These are phyloP conservation scores for Apiotrichum porosum DNA, from an alignment of 1,284 basidiomycete genomes.

Conservation along the genomic window DNA sequence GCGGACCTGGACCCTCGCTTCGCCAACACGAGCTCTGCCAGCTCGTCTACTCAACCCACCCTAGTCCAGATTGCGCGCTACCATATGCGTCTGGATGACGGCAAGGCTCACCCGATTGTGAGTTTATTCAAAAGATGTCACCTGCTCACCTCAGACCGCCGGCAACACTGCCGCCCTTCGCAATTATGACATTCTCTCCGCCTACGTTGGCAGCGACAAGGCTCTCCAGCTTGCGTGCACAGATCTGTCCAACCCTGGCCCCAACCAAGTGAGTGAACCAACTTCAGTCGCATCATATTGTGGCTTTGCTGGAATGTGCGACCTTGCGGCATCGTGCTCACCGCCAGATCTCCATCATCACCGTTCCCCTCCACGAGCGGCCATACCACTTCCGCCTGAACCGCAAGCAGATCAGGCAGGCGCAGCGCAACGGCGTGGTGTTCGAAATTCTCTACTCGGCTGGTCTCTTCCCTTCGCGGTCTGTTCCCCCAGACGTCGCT, in stretches of 20 bases:
- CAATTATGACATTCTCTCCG: slow-evolving; percentile 43
- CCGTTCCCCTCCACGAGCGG: slow-evolving; percentile 43
- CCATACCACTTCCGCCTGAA: slow-evolving; percentile 44
- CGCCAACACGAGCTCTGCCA: slow-evolving; percentile 7
- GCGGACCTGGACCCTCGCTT: slow-evolving; percentile 40
- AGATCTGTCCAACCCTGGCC: slow-evolving; percentile 43
- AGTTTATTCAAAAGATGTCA: slow-evolving; percentile 1
- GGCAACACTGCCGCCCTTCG: slow-evolving; percentile 32
- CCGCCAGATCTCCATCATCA: slow-evolving; percentile 45
- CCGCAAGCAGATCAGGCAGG: slow-evolving; percentile 43
- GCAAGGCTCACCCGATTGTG: slow-evolving; percentile 41
- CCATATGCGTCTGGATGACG: slow-evolving; percentile 44
- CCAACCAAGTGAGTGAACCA: slow-evolving; percentile 41
- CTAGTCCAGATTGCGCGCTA: slow-evolving; percentile 44
- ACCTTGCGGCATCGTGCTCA: too few relatives aligned
- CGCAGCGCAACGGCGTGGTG: slow-evolving; percentile 47
- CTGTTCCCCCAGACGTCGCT: slow-evolving; percentile 25
- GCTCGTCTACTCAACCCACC: slow-evolving; percentile 12
- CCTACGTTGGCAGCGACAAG: slow-evolving; percentile 42
- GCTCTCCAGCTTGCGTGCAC: slow-evolving; percentile 45
- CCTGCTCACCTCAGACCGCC: slow-evolving; percentile 27
- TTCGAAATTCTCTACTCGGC: slow-evolving; percentile 47
- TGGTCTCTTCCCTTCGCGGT: slow-evolving; percentile 36
- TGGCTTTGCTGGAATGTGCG: too few relatives aligned
- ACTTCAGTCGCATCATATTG: neutral